These are phyloP conservation scores for Penicillium lividum DNA, from an alignment of 495 filamentous ascomycete species.

Conservation along the genomic window DNA sequence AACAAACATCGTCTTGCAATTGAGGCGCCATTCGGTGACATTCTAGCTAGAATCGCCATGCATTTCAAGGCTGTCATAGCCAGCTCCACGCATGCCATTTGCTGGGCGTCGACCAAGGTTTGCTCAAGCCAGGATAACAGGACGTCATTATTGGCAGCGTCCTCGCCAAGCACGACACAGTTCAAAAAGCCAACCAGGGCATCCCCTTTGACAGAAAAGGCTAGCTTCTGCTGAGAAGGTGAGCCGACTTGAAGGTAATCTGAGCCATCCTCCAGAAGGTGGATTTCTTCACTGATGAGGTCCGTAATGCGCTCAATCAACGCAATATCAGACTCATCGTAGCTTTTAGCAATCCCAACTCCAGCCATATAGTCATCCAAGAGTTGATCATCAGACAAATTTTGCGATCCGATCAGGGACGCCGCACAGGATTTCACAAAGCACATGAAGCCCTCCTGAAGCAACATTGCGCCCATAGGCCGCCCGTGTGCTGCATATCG, in stretches of 20 bases:
- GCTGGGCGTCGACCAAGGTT: constrained; percentile 69
- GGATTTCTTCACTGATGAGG: constrained; percentile 78
- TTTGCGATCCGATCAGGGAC: constrained; percentile 60
- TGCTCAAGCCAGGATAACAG: constrained; percentile 86
- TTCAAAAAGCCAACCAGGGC: constrained; percentile 83
- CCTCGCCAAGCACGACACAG: constrained; percentile 75
- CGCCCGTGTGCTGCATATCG: constrained; percentile 77
- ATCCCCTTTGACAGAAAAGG: constrained; percentile 80
- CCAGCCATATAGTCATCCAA: constrained; percentile 72
- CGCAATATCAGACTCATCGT: constrained; percentile 40
- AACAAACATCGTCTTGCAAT: constrained; percentile 79
- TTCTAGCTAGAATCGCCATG: constrained; percentile 75
- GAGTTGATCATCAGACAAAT: constrained; percentile 61
- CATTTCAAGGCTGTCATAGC: constrained; percentile 76
- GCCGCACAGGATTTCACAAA: constrained; percentile 79
- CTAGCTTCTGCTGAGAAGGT: constrained; percentile 82
- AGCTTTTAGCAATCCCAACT: constrained; percentile 49
- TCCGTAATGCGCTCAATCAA: constrained; percentile 70
- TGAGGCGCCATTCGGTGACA: constrained; percentile 69
- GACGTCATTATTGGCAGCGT: constrained; percentile 75
- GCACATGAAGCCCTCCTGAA: constrained; percentile 83
- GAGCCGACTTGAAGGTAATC: constrained; percentile 86
- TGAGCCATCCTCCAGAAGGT: constrained; percentile 80
- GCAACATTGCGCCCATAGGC: constrained; percentile 87
- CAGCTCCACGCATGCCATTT: constrained; percentile 76